Conservation (phyloP, 1,284 basidiomycete genomes). For the Puccinia hordei region DNA sequence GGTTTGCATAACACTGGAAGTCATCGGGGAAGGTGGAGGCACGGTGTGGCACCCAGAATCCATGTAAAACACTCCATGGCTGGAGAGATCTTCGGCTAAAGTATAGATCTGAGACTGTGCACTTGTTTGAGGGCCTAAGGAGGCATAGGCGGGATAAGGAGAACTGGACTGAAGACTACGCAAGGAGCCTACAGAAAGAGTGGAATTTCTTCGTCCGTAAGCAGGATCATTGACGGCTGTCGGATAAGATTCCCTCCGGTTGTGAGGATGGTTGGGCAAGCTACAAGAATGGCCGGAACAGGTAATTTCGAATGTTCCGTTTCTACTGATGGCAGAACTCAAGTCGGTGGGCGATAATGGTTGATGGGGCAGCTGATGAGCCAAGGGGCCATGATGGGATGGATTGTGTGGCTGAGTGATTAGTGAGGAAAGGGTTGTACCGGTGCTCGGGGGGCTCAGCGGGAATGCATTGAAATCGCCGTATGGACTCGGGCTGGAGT, state of each 20-base stretch:
- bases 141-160: constrained; percentile 23
- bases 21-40: background rate
- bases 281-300: background rate
- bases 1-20: background rate
- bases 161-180: constrained; percentile 21
- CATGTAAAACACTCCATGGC: constrained; percentile 13
- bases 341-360: background rate
- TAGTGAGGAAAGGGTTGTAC: constrained; percentile 27
- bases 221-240: constrained; percentile 11
- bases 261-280: background rate
- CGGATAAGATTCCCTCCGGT: constrained; percentile 35
- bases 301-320: constrained; percentile 29
- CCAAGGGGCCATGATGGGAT: background rate
- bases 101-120: constrained; percentile 17
- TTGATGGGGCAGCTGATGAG: constrained; percentile 19
- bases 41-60: constrained; percentile 23
- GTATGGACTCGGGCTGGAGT: constrained; percentile 46
- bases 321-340: constrained; percentile 16
- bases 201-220: constrained; percentile 34
- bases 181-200: constrained; percentile 18
- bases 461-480: constrained; percentile 44
- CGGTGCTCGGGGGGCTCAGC: constrained; percentile 33
- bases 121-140: constrained; percentile 9
- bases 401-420: constrained; percentile 26
- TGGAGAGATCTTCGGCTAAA: constrained; percentile 15